phyloP scores from a whole-genome alignment of 202 grass and related monocot species.

The Cymbopogon flexuosus region DNA sequence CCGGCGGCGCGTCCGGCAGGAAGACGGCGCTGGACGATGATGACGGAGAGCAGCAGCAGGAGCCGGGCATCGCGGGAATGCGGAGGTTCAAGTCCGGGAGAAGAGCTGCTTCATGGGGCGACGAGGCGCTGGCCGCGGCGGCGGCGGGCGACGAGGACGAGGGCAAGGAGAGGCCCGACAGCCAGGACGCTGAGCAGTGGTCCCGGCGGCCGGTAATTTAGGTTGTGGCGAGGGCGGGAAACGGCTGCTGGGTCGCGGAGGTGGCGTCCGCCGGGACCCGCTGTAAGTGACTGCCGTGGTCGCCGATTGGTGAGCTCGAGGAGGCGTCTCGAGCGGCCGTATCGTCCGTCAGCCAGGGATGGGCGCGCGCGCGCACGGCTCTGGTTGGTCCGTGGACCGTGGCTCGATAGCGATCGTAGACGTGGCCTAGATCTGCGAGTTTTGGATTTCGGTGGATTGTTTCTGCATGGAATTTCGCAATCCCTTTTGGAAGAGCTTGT shows the following conservation, averaged over 20 bases:
- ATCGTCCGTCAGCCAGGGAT: not conserved
- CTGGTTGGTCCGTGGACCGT: no score
- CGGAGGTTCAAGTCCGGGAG: constrained; percentile 60
- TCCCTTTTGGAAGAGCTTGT: constrained; percentile 24
- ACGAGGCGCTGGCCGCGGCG: constrained; percentile 33
- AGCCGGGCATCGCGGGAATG: constrained; percentile 48
- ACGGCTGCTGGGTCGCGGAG: not conserved
- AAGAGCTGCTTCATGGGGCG: constrained; percentile 56
- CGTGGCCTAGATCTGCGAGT: constrained; percentile 37
- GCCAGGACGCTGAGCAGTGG: constrained; percentile 35
- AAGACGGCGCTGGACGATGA: constrained; percentile 10
- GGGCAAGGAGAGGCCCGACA: not conserved
- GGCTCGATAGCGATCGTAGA: constrained; percentile 5
- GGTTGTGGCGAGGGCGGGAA: constrained; percentile 36
- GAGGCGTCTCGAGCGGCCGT: not conserved
- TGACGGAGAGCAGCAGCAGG: not conserved
- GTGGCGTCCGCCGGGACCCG: constrained; percentile 1
- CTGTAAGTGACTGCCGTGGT: constrained; percentile 20
- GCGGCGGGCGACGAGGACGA: not conserved
- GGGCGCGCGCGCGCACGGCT: not conserved
- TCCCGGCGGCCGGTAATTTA: constrained; percentile 37
- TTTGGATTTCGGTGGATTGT: constrained; percentile 25
- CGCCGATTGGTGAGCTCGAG: constrained; percentile 10
- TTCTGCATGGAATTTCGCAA: constrained; percentile 36
- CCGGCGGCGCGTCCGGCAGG: not conserved